These are phyloP conservation scores for Suhomyces wounanorum DNA, from an alignment of 1,139 yeast genomes.

Conservation along the genomic window DNA sequence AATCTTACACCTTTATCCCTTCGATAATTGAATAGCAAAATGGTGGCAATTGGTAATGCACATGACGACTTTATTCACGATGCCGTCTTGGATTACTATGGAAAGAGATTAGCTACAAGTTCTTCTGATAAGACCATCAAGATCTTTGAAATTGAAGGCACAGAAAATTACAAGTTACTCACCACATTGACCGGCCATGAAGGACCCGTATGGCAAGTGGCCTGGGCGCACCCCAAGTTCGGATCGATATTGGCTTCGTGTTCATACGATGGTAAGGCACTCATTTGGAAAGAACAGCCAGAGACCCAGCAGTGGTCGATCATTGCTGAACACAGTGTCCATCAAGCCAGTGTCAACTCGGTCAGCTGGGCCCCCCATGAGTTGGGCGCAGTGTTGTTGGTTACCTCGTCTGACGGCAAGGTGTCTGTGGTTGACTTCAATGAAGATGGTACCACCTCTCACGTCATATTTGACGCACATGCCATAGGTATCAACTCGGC, in stretches of 20 bases:
- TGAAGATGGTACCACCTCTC: slow-evolving; percentile 83
- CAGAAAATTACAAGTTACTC: slow-evolving; percentile 72
- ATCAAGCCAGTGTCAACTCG: slow-evolving; percentile 91
- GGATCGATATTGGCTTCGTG: slow-evolving; percentile 94
- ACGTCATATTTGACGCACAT: slow-evolving; percentile 73
- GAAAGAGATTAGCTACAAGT: slow-evolving; percentile 92
- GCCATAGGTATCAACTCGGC: slow-evolving; percentile 93
- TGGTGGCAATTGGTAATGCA: slow-evolving; percentile 79
- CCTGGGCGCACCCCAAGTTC: slow-evolving; percentile 99
- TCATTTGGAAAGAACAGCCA: slow-evolving; percentile 85
- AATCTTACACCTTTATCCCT: background rate
- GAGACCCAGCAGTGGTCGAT: slow-evolving; percentile 87
- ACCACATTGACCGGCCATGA: slow-evolving; percentile 90
- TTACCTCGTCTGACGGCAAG: slow-evolving; percentile 92
- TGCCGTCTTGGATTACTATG: slow-evolving; percentile 95
- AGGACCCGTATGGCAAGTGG: slow-evolving; percentile 98
- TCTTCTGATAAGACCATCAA: slow-evolving; percentile 94
- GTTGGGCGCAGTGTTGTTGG: slow-evolving; percentile 86
- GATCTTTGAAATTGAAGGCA: slow-evolving; percentile 83
- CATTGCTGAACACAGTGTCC: slow-evolving; percentile 85
- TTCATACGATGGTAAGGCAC: slow-evolving; percentile 91
- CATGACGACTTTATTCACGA: slow-evolving; percentile 94
- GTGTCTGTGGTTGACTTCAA: slow-evolving; percentile 89
- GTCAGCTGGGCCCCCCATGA: slow-evolving; percentile 98
- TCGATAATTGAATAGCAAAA: slow-evolving; percentile 16